A percentile compares a stretch with the other conserved stretches of the same genome.
Evolutionary conservation across 177 flowering plant species (phyloP).

Genomic region (Vitis hybrid): DNA sequence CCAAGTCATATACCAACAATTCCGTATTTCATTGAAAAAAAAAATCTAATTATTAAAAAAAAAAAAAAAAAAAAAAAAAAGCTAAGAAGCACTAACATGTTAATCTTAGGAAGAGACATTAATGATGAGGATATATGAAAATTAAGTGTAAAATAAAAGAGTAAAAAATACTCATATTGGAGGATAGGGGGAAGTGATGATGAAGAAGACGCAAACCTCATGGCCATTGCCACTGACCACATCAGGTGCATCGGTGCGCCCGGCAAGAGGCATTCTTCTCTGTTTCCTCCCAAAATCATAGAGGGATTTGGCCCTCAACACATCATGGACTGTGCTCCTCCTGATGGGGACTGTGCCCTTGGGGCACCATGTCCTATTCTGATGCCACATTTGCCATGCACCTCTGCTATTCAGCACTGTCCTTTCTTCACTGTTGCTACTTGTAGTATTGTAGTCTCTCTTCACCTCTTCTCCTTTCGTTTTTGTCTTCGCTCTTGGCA

Average conservation of each 20-base stretch:
- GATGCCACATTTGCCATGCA: constrained; percentile 91
- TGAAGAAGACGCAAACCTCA: constrained; percentile 52
- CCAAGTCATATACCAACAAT: too few relatives aligned
- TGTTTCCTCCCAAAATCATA: constrained; percentile 82
- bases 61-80: too few relatives aligned
- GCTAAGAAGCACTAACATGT: too few relatives aligned
- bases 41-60: too few relatives aligned
- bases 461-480: constrained; percentile 19
- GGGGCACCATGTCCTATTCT: constrained; percentile 71
- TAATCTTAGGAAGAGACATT: too few relatives aligned
- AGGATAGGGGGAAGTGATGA: background rate
- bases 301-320: constrained; percentile 83
- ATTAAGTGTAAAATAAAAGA: background rate
- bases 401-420: constrained; percentile 1
- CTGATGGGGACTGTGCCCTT: constrained; percentile 82
- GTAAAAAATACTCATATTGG: background rate
- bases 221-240: constrained; percentile 87
- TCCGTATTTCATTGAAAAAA: too few relatives aligned
- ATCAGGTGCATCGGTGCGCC: constrained; percentile 65
- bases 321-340: constrained; percentile 75
- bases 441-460: constrained; percentile 2
- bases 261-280: constrained; percentile 16
- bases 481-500: constrained; percentile 39
- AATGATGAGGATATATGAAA: too few relatives aligned
- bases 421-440: background rate